Conservation (phyloP, 495 filamentous ascomycete genomes). For the Penicillium lividum region DNA sequence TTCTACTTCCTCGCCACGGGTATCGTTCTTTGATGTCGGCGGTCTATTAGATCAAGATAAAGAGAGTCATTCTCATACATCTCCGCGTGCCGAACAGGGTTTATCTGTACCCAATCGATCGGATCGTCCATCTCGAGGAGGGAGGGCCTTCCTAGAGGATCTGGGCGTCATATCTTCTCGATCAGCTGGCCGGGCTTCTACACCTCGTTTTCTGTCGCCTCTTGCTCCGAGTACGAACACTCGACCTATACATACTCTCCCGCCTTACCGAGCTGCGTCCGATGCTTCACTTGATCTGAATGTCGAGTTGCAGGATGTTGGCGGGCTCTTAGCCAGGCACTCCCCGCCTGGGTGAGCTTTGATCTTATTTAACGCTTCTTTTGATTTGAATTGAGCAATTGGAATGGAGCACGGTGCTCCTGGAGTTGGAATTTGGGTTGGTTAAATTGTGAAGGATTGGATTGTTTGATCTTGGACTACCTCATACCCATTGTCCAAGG, state of each 20-base stretch:
- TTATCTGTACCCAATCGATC: constrained; percentile 5
- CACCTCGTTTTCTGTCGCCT: not conserved
- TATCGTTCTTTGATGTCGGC: constrained; percentile 74
- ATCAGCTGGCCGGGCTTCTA: not conserved
- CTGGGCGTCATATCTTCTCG: constrained; percentile 45
- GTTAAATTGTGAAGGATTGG: not conserved
- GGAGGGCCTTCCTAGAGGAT: constrained; percentile 59
- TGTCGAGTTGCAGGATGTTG: constrained; percentile 54
- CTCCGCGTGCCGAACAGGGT: not conserved
- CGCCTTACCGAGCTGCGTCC: constrained; percentile 27
- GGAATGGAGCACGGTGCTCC: not conserved
- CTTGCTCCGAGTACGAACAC: not conserved
- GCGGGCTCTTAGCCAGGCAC: constrained; percentile 44
- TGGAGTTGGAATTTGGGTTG: not conserved
- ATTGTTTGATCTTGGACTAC: not conserved
- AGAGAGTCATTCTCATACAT: constrained; percentile 12
- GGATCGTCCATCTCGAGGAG: constrained; percentile 23
- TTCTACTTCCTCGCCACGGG: constrained; percentile 42
- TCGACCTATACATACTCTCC: constrained; percentile 13
- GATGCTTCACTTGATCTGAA: constrained; percentile 25
- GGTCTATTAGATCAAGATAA: constrained; percentile 55
- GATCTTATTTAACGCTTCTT: not conserved
- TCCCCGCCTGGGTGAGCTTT: not conserved
- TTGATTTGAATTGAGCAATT: not conserved
- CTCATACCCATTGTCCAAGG: not conserved